Evolutionary conservation across 1,139 yeast genomes (phyloP), one percentile per base, ranked within the genome.

Genomic region (Yamadazyma sp.): DNA sequence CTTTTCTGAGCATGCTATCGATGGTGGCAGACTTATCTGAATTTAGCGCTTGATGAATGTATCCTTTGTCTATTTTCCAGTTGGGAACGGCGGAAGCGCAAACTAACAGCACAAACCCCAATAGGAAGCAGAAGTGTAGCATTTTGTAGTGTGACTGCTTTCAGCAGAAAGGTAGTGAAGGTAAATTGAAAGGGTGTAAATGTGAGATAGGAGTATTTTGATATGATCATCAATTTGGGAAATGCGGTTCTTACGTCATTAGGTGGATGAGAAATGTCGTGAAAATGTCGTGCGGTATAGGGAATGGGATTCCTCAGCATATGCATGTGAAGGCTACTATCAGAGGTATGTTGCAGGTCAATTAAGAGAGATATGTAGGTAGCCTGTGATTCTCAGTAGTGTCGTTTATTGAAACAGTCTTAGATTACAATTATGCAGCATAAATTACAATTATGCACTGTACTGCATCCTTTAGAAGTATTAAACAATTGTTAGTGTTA

Each of bases 1-100:
- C 40, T 17, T 44, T 45, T 22, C 38, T 27, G 15, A 45, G 23
- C 49, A 47, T 45, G 27, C 33, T 30, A 37, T 46, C 48, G 3
- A 44, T 35, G 11, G 33, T 33, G 3, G 32, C 33, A 1, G 40
- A 37, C 10, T 34, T 33, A 9, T 36, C 35, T 27, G 34, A 27
- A 21, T 24, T 34, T 8, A 42, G 22, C 2, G 42, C 27, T 12
- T 34, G 25, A 16, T 33, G 33, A 23, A 43, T 35, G 23, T 35
- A 33, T 10, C 38, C 38, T 11, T 27, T 27, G 14, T 28, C 38
- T 3, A 35, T 22, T 5, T 18, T 17, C 45, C 45, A 42, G 6
- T 29, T 16, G 23, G 44, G 44, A 13, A 37, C 17, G 3, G 25
- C 30, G n/a, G 40, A 40, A 6, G 24, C 29, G 11, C 12, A 25